Evolutionary conservation across 208 protist genomes (phyloP).

Genomic region (Acanthamoeba castellanii): DNA sequence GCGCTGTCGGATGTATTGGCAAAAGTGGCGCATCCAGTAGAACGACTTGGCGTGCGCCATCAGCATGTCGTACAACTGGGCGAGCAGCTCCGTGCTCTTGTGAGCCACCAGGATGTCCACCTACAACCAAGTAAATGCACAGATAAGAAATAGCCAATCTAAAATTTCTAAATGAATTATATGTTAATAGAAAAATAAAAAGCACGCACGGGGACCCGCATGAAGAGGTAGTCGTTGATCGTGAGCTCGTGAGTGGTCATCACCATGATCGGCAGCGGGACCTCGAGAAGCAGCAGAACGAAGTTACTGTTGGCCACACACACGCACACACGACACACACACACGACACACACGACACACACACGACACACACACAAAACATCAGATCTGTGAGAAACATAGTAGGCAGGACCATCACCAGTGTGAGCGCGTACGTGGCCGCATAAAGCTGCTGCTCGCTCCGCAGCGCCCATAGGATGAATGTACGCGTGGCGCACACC

Average conservation of each 20-base stretch:
- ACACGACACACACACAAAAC: neutral
- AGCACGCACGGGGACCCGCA: neutral
- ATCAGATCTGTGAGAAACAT: no score
- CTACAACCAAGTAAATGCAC: neutral
- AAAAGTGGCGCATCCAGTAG: slow-evolving; percentile 6
- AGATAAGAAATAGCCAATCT: neutral
- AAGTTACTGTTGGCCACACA: neutral
- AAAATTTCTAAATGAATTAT: no score
- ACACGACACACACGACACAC: no score
- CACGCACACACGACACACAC: no score
- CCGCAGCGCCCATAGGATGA: neutral
- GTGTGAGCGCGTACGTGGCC: neutral
- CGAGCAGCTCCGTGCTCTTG: neutral
- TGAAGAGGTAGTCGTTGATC: slow-evolving; percentile 6
- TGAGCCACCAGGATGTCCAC: slow-evolving; percentile 30
- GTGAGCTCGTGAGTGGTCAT: slow-evolving; percentile 40
- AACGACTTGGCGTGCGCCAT: neutral
- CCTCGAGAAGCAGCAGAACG: neutral
- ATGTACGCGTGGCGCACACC: neutral
- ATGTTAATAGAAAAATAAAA: neutral
- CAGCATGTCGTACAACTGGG: neutral
- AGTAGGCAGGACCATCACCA: no score
- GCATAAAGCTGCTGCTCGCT: neutral
- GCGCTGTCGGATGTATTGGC: neutral
- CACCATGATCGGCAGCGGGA: neutral